Conservation (phyloP, 139 green algal genomes). For the Chlamydomonas schloesseri region DNA sequence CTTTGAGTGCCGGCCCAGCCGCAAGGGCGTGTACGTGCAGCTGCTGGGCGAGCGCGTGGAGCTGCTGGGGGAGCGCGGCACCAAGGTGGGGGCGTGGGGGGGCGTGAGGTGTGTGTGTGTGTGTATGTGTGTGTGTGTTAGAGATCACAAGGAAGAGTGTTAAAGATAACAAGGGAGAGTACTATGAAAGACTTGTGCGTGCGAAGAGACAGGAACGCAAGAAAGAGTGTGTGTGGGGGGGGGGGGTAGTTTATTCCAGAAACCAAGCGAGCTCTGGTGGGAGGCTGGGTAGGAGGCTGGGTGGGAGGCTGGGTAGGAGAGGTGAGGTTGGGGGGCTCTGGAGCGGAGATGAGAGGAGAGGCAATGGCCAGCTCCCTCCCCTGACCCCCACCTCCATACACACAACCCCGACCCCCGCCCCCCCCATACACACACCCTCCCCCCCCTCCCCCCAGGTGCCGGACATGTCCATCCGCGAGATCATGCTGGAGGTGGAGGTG, state of each 20-base stretch:
- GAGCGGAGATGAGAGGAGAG: no score
- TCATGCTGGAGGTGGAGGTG: conserved; percentile 72
- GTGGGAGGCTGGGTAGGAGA: no score
- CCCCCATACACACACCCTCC: neutral
- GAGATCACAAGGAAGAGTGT: no score
- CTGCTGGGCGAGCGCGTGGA: conserved; percentile 68
- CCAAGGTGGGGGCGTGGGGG: conserved; percentile 60
- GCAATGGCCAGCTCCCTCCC: neutral
- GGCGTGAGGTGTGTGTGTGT: neutral
- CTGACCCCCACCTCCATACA: neutral
- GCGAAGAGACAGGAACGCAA: no score
- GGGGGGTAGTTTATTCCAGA: no score
- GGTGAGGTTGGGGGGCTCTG: no score
- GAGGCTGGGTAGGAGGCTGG: no score
- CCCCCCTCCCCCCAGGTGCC: conserved; percentile 59
- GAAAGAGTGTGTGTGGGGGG: no score
- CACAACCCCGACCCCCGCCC: neutral
- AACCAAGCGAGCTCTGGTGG: no score
- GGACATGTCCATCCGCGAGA: conserved; percentile 75
- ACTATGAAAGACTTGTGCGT: no score
- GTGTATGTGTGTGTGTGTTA: neutral
- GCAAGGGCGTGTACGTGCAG: conserved; percentile 69
- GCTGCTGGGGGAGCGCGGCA: conserved; percentile 81
- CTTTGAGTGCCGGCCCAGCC: conserved; percentile 27
- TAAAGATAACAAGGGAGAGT: no score